Evolutionary conservation across 345 rosid genomes (phyloP).

Genomic region (Hevea brasiliensis): DNA sequence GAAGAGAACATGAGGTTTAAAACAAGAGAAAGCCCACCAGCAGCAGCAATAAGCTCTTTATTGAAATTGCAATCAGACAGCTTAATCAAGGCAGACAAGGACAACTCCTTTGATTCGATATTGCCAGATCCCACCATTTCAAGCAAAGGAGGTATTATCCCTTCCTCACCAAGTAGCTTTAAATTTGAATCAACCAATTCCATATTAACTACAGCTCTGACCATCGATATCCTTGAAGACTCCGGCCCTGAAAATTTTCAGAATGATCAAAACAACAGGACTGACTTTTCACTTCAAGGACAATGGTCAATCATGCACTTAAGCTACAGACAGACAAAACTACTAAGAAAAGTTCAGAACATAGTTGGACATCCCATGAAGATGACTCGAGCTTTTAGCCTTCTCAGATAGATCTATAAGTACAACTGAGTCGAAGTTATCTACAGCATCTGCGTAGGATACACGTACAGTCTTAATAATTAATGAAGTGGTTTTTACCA

Average conservation of each 20-base stretch:
- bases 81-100: slow-evolving; percentile 49
- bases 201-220: slow-evolving; percentile 47
- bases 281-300: not conserved
- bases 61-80: slow-evolving; percentile 43
- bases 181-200: slow-evolving; percentile 52
- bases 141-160: slow-evolving; percentile 57
- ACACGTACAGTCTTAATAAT: no score
- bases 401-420: not conserved
- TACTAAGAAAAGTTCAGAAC: not conserved
- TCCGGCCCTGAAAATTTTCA: slow-evolving; percentile 49
- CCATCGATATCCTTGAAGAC: slow-evolving; percentile 45
- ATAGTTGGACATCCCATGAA: not conserved
- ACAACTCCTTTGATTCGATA: slow-evolving; percentile 46
- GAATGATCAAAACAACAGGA: slow-evolving; percentile 13
- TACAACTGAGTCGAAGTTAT: not conserved
- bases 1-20: slow-evolving; percentile 38
- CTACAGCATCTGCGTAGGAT: not conserved
- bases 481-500: not conserved
- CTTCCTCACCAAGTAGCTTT: slow-evolving; percentile 53
- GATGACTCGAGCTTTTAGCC: not conserved
- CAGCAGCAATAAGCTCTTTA: slow-evolving; percentile 50
- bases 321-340: not conserved
- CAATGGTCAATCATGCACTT: not conserved
- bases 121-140: slow-evolving; percentile 44
- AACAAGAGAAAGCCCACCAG: slow-evolving; percentile 55